Conservation (phyloP, 2,329 filamentous ascomycete species). For the Reticulascus tulasneorum region DNA sequence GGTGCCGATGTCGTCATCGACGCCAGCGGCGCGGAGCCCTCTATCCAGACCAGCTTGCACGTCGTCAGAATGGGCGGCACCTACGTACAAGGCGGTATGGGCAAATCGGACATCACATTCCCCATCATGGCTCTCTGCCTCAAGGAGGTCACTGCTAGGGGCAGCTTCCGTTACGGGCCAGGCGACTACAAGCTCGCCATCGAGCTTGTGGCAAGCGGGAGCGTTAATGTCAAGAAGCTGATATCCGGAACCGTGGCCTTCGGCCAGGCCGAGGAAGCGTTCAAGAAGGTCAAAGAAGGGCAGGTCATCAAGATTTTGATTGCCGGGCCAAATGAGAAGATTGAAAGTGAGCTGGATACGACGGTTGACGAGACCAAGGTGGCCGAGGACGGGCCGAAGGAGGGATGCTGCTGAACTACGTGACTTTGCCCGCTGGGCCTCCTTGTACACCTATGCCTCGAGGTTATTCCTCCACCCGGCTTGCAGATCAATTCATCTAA, state of each 20-base stretch:
- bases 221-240: constrained; percentile 77
- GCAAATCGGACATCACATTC: constrained; percentile 80
- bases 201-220: constrained; percentile 67
- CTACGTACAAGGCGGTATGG: constrained; percentile 89
- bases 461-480: background rate
- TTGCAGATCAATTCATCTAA: too few species aligned
- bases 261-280: constrained; percentile 77
- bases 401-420: constrained; percentile 10
- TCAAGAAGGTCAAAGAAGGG: constrained; percentile 79
- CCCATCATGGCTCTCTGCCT: constrained; percentile 86
- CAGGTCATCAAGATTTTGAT: constrained; percentile 72
- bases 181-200: constrained; percentile 86
- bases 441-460: background rate
- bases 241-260: constrained; percentile 77
- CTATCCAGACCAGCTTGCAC: constrained; percentile 72
- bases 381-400: constrained; percentile 9
- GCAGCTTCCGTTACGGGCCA: constrained; percentile 83
- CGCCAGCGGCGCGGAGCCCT: constrained; percentile 73
- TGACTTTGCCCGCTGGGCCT: background rate
- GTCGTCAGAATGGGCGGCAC: constrained; percentile 66
- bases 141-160: constrained; percentile 84
- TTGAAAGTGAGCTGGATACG: constrained; percentile 16
- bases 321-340: constrained; percentile 61
- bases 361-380: constrained; percentile 10
- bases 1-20: constrained; percentile 80